A percentile compares a stretch with the other conserved stretches of the same genome.
phyloP scores from a whole-genome alignment of 176 grass and related monocot species.

The Lolium multiflorum region DNA sequence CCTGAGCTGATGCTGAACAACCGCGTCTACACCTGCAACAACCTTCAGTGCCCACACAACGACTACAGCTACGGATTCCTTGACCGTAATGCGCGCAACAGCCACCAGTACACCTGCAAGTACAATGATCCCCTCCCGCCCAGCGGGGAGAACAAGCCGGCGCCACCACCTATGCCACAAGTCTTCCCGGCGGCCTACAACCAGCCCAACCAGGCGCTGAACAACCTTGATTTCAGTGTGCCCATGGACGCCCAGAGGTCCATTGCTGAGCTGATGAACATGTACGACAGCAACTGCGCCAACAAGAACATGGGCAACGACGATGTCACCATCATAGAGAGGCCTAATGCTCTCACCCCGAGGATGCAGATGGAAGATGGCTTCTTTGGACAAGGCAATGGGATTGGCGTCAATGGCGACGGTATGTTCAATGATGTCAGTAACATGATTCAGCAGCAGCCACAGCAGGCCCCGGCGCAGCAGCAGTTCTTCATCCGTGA shows the following conservation, averaged over 20 bases:
- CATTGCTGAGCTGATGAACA: slow-evolving; percentile 82
- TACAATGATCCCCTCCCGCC: slow-evolving; percentile 52
- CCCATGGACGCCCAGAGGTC: slow-evolving; percentile 70
- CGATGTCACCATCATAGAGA: slow-evolving; percentile 52
- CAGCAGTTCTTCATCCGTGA: slow-evolving; percentile 69
- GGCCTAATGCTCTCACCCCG: slow-evolving; percentile 44
- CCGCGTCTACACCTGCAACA: slow-evolving; percentile 79
- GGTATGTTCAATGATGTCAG: slow-evolving; percentile 64
- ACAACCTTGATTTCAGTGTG: slow-evolving; percentile 59
- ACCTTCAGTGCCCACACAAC: slow-evolving; percentile 67
- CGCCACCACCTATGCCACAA: slow-evolving; percentile 21
- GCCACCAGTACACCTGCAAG: slow-evolving; percentile 79
- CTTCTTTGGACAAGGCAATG: slow-evolving; percentile 66
- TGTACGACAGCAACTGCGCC: slow-evolving; percentile 61
- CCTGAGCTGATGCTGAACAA: slow-evolving; percentile 60
- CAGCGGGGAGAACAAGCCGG: slow-evolving; percentile 63
- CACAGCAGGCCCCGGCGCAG: slow-evolving; percentile 41
- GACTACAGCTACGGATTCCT: slow-evolving; percentile 69
- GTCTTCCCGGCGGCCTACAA: slow-evolving; percentile 61
- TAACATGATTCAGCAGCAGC: slow-evolving; percentile 63
- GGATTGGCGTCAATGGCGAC: slow-evolving; percentile 7
- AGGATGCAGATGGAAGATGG: slow-evolving; percentile 63
- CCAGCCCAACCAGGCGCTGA: slow-evolving; percentile 49
- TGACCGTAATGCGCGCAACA: slow-evolving; percentile 75
- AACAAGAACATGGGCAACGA: slow-evolving; percentile 60